Percentiles rank a stretch among this genome's conserved stretches.
These are phyloP conservation scores for Mallotus japonicus DNA, from an alignment of 441 rosid species.

Conservation along the genomic window DNA sequence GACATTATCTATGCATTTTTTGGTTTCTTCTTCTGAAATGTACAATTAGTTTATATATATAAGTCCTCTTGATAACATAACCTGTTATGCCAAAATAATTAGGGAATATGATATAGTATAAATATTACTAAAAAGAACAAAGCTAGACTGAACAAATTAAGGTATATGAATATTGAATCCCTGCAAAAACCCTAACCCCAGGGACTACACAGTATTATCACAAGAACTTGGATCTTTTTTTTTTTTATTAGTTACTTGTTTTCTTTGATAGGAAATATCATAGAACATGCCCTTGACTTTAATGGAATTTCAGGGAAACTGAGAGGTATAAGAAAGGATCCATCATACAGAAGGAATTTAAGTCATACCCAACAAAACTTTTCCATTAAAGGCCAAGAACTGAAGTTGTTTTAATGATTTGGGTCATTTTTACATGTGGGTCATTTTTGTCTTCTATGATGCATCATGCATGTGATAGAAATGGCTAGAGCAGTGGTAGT, in stretches of 20 bases:
- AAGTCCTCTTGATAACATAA: slow-evolving; percentile 17
- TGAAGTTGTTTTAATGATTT: slow-evolving; percentile 27
- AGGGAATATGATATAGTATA: slow-evolving; percentile 3
- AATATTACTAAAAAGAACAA: background rate
- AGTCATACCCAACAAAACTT: slow-evolving; percentile 27
- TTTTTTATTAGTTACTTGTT: background rate
- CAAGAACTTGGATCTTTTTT: background rate
- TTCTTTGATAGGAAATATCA: slow-evolving; percentile 21
- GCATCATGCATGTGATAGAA: slow-evolving; percentile 25
- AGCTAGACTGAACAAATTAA: background rate
- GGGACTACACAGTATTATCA: background rate
- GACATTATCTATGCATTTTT: slow-evolving; percentile 38
- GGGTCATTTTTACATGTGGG: slow-evolving; percentile 15
- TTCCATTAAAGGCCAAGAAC: slow-evolving; percentile 17
- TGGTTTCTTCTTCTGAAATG: slow-evolving; percentile 34
- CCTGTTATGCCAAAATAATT: slow-evolving; percentile 14
- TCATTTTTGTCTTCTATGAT: slow-evolving; percentile 25
- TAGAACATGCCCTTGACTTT: slow-evolving; percentile 24
- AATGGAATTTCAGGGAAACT: slow-evolving; percentile 26
- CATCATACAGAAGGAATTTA: slow-evolving; percentile 29
- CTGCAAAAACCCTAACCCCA: slow-evolving; percentile 27
- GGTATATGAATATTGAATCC: background rate
- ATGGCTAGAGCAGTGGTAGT: background rate
- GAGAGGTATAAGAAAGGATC: slow-evolving; percentile 9
- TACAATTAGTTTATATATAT: background rate